Base-by-base conservation (phyloP, 2,329 filamentous ascomycete genomes). In the Aschersonia sp. region DNA sequence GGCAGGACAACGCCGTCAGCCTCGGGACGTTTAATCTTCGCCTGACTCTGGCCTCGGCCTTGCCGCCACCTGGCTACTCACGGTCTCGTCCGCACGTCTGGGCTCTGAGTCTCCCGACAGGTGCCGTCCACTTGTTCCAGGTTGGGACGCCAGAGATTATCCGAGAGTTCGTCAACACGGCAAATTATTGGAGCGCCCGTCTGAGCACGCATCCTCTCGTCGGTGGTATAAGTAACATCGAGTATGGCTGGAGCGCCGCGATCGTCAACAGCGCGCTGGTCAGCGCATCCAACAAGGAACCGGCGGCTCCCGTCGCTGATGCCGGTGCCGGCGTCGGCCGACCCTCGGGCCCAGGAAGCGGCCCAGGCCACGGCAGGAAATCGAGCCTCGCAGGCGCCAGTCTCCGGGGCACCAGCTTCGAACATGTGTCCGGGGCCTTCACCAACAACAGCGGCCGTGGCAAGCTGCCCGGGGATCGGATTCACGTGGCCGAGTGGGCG, bases 51-150 rank as follows among this genome's bases (percentile, higher is more conserved):
- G 92, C 92, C 9, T 95, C 87, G 48, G 81, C 85, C 0, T 76
- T 98, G 11, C 92, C 92, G 7, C 77, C 88, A 1, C 90, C 92
- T 0, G 92, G 92, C 9, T 97, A 97, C 65, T 96, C 88, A 35
- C 88, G 94, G 58, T 78, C 81, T 31, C 76, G 92, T 9, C 89
- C 89, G 5, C 81, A 97, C 61, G 92, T 98, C 1, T 98, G 89
- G 85, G 90, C 92, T 2, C 69, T 98, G 46, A 94, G 86, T 52
- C 70, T 98, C 43, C 90, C 92, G 0, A 94, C 83, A 1, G 92
- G 92, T 10, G 90, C 90, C 0, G 89, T 98, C 1, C 92, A 98
- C 62, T 75, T 98, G n/a, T 98, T 98, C 74, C 89, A 97, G 59
- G 92, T 92, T 45, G 92, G 92, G 48, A 98, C 92, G 1, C 80